Percentiles rank a stretch among this genome's conserved stretches.
phyloP scores from a whole-genome alignment of 106 monocot species.

The Cymbidium sinense region DNA sequence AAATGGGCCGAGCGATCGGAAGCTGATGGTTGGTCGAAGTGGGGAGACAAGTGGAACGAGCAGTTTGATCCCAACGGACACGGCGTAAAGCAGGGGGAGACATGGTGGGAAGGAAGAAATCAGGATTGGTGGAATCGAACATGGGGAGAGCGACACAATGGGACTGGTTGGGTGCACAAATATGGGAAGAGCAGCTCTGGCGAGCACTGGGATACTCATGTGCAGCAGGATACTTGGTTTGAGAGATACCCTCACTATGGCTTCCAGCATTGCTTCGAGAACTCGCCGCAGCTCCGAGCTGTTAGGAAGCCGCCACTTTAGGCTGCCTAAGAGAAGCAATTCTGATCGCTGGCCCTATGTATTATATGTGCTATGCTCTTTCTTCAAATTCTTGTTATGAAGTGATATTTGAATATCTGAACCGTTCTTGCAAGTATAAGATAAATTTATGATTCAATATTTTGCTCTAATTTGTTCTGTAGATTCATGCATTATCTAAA shows the following conservation, averaged over 20 bases:
- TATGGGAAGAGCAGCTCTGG: conserved; percentile 90
- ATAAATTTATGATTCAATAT: too few species aligned
- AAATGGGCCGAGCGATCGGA: conserved; percentile 88
- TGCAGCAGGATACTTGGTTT: conserved; percentile 70
- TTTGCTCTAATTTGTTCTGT: too few species aligned
- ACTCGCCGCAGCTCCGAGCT: conserved; percentile 73
- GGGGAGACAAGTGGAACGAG: conserved; percentile 98
- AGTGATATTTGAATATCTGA: too few species aligned
- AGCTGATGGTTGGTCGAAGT: conserved; percentile 59
- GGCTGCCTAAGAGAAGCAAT: too few species aligned
- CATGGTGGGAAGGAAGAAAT: conserved; percentile 65
- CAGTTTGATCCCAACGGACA: conserved; percentile 42
- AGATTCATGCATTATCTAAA: too few species aligned
- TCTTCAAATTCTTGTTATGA: too few species aligned
- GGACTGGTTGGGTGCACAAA: conserved; percentile 83
- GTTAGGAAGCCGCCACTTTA: conserved; percentile 23
- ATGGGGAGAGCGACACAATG: conserved; percentile 80
- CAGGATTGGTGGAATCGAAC: conserved; percentile 82
- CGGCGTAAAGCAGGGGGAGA: conserved; percentile 84
- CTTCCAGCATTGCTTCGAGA: conserved; percentile 54
- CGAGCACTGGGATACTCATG: conserved; percentile 93
- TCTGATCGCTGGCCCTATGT: too few species aligned
- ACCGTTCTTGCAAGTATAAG: too few species aligned
- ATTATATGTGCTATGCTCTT: too few species aligned
- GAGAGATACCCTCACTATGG: conserved; percentile 81